Percentiles rank a stretch among this genome's conserved stretches.
phyloP scores from a whole-genome alignment of 768 basidiomycete species.

The Hemileccinum rubropunctum region DNA sequence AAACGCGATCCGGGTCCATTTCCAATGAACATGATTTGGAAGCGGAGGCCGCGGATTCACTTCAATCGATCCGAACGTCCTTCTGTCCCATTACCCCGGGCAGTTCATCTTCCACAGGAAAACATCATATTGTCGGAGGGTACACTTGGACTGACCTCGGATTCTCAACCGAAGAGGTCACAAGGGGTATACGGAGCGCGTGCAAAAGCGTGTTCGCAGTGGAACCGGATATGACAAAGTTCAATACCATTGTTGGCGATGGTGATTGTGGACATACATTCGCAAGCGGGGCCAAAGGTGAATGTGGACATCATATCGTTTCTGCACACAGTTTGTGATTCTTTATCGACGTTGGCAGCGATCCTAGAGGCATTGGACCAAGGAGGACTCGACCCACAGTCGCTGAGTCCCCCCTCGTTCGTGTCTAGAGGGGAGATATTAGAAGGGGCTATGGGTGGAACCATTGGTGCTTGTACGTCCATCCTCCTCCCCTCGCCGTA shows the following conservation, averaged over 20 bases:
- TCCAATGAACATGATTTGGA: not conserved
- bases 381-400: slow-evolving; percentile 21
- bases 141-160: slow-evolving; percentile 8
- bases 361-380: no score
- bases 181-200: slow-evolving; percentile 27
- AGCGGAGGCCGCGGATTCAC: slow-evolving; percentile 3
- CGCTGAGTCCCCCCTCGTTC: slow-evolving; percentile 19
- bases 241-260: slow-evolving; percentile 61
- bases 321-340: no score
- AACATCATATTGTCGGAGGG: not conserved
- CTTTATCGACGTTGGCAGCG: no score
- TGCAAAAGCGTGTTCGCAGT: slow-evolving; percentile 42
- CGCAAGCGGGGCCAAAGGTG: no score
- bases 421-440: slow-evolving; percentile 35
- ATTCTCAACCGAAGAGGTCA: slow-evolving; percentile 11
- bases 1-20: slow-evolving; percentile 1
- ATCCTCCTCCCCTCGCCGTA: no score
- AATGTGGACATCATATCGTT: no score
- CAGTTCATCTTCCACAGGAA: not conserved
- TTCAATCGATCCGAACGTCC: slow-evolving; percentile 2
- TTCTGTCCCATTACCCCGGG: not conserved
- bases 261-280: slow-evolving; percentile 64
- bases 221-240: slow-evolving; percentile 52
- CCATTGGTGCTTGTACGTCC: slow-evolving; percentile 56
- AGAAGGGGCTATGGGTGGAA: slow-evolving; percentile 53